A percentile compares a stretch with the other conserved stretches of the same genome.
Conservation (phyloP, 805 yeast species). For the Candida peoriensis region DNA sequence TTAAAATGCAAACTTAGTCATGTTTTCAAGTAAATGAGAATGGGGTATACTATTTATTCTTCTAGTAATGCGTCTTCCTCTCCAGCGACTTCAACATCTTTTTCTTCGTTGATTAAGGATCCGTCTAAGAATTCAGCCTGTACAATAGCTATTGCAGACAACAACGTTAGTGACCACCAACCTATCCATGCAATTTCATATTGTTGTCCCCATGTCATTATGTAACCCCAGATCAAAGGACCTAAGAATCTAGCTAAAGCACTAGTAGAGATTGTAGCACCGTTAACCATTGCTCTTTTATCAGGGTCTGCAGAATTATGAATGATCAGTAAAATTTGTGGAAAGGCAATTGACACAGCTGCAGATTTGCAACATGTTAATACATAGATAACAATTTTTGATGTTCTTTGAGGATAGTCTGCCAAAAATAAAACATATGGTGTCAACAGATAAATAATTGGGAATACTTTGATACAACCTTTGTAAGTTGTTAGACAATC, state of each 20-base stretch:
- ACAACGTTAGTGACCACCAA: background rate
- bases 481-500: conserved; percentile 42
- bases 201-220: background rate
- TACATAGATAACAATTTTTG: conserved; percentile 12
- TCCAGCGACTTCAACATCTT: no score
- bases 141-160: background rate
- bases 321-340: background rate
- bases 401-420: conserved; percentile 10
- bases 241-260: background rate
- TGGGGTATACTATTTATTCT: no score
- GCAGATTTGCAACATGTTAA: conserved; percentile 8
- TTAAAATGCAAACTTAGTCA: no score
- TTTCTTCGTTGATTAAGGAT: no score
- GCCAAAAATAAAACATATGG: conserved; percentile 46
- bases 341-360: background rate
- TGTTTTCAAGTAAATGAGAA: no score
- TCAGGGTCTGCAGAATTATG: background rate
- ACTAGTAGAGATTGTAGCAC: background rate
- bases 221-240: background rate
- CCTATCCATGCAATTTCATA: background rate
- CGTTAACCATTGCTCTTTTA: conserved; percentile 1
- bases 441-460: conserved; percentile 38
- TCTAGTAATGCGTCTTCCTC: no score
- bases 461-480: conserved; percentile 34
- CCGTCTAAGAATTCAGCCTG: background rate